Base-by-base conservation (phyloP, 352 stramenopile species). In the Pythium chondricola region DNA sequence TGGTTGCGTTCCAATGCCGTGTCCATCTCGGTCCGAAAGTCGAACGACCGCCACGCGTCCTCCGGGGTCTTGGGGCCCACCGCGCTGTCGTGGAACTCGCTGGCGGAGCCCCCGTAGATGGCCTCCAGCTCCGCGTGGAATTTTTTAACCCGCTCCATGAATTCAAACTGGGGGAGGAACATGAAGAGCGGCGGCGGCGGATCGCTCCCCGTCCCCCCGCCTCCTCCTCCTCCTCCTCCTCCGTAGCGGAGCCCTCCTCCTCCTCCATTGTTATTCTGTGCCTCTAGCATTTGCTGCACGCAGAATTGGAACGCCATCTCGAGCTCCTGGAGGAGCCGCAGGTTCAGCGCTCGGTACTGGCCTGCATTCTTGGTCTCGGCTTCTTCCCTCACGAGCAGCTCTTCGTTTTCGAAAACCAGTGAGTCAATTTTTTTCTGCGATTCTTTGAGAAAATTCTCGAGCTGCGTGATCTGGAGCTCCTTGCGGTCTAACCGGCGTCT, bases 361-460 rank as follows among this genome's bases (percentile, higher is more conserved):
- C 25, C 60, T 4, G 69, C 75, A 39, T 86, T 81, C 37, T 67
- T 57, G n/a, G 75, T 86, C 53, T 90, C 78, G 5, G 71, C 71
- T 29, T 69, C 62, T 42, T 90, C 78, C 0, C 78, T 68, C 27
- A 75, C 52, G 7, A 69, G 26, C 2, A 90, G 59, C 56, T 90
- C 78, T 20, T 90, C 78, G 45, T 74, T 85, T 48, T 86, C 75
- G 2, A 75, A 56, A 6, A 62, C 38, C 17, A 88, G 58, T 41
- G 74, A 65, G 57, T 90, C 74, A 42, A 87, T 83, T 18, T 74
- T 69, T 38, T 85, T 85, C 64, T 87, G 78, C 1, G 75, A 86
- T 43, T 90, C 78, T 41, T 90, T 90, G 13, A 87, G 51, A 40
- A 86, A 85, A 9, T 68, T 67, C 61, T 90, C 78, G 43, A 90